Evolutionary conservation across 352 stramenopile species (phyloP).

Genomic region (Blastocystis sp.): DNA sequence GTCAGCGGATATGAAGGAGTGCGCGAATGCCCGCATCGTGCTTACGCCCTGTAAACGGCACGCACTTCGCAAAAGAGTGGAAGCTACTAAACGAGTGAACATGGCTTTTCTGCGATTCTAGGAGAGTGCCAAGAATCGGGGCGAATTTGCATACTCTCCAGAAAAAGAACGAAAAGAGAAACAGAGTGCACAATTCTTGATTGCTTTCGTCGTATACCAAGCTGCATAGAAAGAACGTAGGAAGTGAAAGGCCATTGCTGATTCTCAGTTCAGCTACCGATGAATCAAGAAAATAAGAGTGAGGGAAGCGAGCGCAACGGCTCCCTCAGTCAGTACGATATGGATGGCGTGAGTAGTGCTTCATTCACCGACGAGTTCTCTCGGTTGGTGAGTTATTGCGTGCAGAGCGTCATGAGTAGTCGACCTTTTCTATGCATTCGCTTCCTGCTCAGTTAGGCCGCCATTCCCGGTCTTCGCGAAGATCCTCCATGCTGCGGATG

Average conservation of each 20-base stretch:
- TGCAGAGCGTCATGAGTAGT: neutral
- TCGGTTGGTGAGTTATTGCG: neutral
- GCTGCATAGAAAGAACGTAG: too few species aligned
- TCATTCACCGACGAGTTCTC: neutral
- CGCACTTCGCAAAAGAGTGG: neutral
- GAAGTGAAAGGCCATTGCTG: neutral
- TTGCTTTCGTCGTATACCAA: too few species aligned
- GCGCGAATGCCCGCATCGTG: neutral
- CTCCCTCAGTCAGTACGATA: neutral
- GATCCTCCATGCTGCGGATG: neutral
- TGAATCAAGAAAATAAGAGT: neutral
- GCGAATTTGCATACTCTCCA: too few species aligned
- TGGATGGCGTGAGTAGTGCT: neutral
- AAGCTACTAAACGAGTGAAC: neutral
- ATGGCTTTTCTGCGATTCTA: neutral
- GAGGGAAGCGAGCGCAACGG: neutral
- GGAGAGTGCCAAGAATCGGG: too few species aligned
- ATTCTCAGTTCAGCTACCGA: neutral
- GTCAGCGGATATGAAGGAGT: neutral
- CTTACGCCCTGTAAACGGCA: neutral
- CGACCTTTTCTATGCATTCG: neutral
- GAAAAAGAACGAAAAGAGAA: too few species aligned
- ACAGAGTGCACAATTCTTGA: too few species aligned
- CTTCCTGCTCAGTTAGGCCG: neutral
- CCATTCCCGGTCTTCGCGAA: neutral